These are phyloP conservation scores for Penicillium italicum DNA, from an alignment of 2,329 filamentous ascomycete genomes.

Conservation along the genomic window DNA sequence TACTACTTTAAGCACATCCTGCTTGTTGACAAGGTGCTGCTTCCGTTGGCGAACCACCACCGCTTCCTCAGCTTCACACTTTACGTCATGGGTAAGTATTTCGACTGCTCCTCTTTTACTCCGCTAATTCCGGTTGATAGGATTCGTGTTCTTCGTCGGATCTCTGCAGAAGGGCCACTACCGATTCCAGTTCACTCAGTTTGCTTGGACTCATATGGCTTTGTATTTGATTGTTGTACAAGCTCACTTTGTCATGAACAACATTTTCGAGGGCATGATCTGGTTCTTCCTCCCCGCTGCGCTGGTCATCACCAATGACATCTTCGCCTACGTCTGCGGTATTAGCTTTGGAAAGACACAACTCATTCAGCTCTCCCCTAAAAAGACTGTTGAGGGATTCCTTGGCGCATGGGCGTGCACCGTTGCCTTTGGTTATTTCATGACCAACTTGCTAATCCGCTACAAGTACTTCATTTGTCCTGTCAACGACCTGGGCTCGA, in stretches of 20 bases:
- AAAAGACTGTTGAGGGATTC: constrained; percentile 99
- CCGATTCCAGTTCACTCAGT: constrained; percentile 98
- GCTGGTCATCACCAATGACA: constrained; percentile 97
- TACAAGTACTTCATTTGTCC: constrained; percentile 99
- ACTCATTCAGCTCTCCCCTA: constrained; percentile 95
- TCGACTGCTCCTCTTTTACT: neutral
- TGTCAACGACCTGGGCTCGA: constrained; percentile 92
- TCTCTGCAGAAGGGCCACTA: constrained; percentile 95
- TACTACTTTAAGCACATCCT: constrained; percentile 99
- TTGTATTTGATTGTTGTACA: constrained; percentile 96
- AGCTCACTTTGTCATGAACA: constrained; percentile 99
- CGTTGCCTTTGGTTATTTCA: constrained; percentile 73
- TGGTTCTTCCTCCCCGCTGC: constrained; percentile 98
- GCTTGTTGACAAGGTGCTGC: constrained; percentile 84
- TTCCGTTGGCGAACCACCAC: constrained; percentile 94
- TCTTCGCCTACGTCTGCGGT: constrained; percentile 95
- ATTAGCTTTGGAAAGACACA: constrained; percentile 96
- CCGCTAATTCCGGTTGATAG: constrained; percentile 45
- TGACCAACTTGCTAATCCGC: constrained; percentile 80
- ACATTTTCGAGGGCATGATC: constrained; percentile 98
- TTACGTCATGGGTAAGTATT: constrained; percentile 80
- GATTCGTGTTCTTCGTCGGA: constrained; percentile 96
- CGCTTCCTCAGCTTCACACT: constrained; percentile 98
- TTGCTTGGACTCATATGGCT: constrained; percentile 99
- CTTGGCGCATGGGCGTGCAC: constrained; percentile 95